phyloP scores from a whole-genome alignment of 2,329 filamentous ascomycete genomes.

The Fusarium kyushuense region DNA sequence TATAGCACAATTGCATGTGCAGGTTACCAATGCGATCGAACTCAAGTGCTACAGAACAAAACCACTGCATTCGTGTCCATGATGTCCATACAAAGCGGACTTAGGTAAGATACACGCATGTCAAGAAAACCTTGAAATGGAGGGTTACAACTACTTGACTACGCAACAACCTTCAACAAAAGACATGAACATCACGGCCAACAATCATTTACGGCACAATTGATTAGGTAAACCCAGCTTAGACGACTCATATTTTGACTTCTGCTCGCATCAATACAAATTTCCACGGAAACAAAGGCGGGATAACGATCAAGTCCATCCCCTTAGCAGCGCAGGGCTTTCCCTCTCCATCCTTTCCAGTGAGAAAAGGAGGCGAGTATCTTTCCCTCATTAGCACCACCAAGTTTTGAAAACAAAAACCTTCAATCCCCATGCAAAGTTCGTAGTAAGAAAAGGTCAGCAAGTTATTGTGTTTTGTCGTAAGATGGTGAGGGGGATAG shows the following conservation, averaged over 20 bases:
- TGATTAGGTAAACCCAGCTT: constrained; percentile 39
- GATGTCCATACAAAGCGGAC: background rate
- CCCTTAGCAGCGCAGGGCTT: constrained; percentile 95
- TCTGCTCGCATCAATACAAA: constrained; percentile 47
- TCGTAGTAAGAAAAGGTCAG: constrained; percentile 15
- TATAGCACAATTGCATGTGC: too few relatives aligned
- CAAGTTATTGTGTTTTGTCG: constrained; percentile 15
- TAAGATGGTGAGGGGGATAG: constrained; percentile 34
- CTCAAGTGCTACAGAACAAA: background rate
- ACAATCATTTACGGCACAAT: constrained; percentile 29
- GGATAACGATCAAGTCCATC: constrained; percentile 91
- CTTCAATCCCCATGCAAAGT: constrained; percentile 47
- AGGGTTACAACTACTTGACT: background rate
- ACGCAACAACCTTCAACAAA: background rate
- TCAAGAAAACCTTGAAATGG: accelerated
- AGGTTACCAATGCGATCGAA: too few relatives aligned
- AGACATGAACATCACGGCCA: background rate
- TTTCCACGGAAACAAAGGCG: constrained; percentile 55
- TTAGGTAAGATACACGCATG: background rate
- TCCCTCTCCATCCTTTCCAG: constrained; percentile 74
- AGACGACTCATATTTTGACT: constrained; percentile 45
- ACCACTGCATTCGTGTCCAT: background rate
- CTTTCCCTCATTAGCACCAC: constrained; percentile 99
- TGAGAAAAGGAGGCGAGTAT: constrained; percentile 73
- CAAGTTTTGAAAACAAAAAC: constrained; percentile 62